These are phyloP conservation scores for Termitomyces sp. DNA, from an alignment of 768 basidiomycete species.

Conservation along the genomic window DNA sequence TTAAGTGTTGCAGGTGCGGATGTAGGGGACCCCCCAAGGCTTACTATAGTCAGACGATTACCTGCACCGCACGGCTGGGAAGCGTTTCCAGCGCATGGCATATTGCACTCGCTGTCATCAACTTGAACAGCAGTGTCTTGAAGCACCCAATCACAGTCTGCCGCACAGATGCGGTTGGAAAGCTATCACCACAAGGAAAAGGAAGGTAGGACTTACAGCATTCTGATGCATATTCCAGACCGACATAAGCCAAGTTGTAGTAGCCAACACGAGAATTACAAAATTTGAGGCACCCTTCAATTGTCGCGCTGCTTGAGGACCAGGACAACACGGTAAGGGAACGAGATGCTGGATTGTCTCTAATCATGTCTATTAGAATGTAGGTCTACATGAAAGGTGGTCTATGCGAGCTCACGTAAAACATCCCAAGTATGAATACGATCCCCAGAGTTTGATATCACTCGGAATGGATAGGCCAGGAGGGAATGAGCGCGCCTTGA, in stretches of 20 bases:
- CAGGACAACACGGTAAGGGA: constrained; percentile 11
- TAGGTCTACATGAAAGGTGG: neutral
- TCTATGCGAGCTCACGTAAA: constrained; percentile 11
- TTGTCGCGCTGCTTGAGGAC: neutral
- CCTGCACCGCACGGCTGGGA: constrained; percentile 13
- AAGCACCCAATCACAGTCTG: constrained; percentile 16
- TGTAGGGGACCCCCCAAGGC: constrained; percentile 6
- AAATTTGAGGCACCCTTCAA: constrained; percentile 10
- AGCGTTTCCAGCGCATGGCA: constrained; percentile 13
- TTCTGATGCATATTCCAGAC: constrained; percentile 7
- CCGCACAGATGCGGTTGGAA: neutral
- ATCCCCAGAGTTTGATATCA: constrained; percentile 15
- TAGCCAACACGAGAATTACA: constrained; percentile 12
- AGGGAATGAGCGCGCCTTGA: constrained; percentile 8
- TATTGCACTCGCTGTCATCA: constrained; percentile 14
- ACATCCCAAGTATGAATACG: constrained; percentile 14
- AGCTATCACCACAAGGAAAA: neutral
- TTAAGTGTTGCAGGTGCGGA: constrained; percentile 7
- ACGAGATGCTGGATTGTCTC: constrained; percentile 3
- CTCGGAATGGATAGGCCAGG: constrained; percentile 15
- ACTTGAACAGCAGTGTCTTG: constrained; percentile 14
- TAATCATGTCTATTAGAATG: neutral
- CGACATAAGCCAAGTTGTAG: constrained; percentile 14
- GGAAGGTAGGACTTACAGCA: constrained; percentile 6
- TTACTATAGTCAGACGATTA: constrained; percentile 11